Evolutionary conservation across 2,329 filamentous ascomycete species (phyloP).

Genomic region (Coniochaeta hoffmannii): DNA sequence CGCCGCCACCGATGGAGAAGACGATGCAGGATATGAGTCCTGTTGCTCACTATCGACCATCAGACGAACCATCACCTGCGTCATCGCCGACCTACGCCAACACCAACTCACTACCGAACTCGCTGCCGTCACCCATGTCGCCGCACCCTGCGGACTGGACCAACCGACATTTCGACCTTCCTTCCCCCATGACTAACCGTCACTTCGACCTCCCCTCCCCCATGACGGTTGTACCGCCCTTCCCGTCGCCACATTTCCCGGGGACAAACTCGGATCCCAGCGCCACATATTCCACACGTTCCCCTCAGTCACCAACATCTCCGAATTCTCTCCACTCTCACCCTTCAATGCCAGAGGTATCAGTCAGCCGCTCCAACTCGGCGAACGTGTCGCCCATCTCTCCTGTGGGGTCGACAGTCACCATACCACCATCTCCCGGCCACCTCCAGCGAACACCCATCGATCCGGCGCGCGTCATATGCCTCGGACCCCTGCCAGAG

Average conservation of each 20-base stretch:
- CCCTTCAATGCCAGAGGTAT: slow-evolving; percentile 5
- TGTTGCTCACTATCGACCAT: slow-evolving; percentile 25
- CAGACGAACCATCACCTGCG: slow-evolving; percentile 21
- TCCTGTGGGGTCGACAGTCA: slow-evolving; percentile 21
- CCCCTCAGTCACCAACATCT: slow-evolving; percentile 10
- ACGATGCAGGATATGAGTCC: slow-evolving; percentile 24
- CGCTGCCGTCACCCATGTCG: slow-evolving; percentile 41
- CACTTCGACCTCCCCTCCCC: slow-evolving; percentile 36
- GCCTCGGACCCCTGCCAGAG: slow-evolving; percentile 45
- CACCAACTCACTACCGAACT: slow-evolving; percentile 30
- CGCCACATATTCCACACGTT: slow-evolving; percentile 16
- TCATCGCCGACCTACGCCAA: slow-evolving; percentile 29
- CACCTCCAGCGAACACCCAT: slow-evolving; percentile 44
- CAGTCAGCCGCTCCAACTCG: slow-evolving; percentile 21
- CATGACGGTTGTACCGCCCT: slow-evolving; percentile 26
- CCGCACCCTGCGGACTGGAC: slow-evolving; percentile 33
- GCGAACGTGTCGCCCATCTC: slow-evolving; percentile 16
- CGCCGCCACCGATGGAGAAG: slow-evolving; percentile 29
- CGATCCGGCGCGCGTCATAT: slow-evolving; percentile 44
- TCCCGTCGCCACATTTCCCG: slow-evolving; percentile 18
- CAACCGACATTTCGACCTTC: slow-evolving; percentile 28
- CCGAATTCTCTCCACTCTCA: slow-evolving; percentile 15
- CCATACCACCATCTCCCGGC: slow-evolving; percentile 22
- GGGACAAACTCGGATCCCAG: slow-evolving; percentile 17
- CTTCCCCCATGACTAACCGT: slow-evolving; percentile 39